Conservation (phyloP, 2,329 filamentous ascomycete genomes). For the Elsinoe necatrix region DNA sequence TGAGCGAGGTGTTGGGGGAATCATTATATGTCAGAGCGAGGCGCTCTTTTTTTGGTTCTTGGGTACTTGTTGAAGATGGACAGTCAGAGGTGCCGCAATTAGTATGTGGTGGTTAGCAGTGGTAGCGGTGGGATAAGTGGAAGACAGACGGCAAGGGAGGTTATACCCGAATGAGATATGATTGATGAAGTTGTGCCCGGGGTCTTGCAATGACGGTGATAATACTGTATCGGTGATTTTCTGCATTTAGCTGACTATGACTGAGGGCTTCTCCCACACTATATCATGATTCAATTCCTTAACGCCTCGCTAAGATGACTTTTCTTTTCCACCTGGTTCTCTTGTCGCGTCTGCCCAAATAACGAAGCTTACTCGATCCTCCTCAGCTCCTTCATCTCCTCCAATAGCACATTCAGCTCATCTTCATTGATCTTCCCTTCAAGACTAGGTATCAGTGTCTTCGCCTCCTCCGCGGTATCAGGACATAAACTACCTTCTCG, state of each 20-base stretch:
- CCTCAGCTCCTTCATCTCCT: conserved; percentile 79
- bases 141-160: background rate
- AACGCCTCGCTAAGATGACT: conserved; percentile 11
- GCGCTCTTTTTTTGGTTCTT: background rate
- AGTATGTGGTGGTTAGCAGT: background rate
- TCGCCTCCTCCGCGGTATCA: conserved; percentile 88
- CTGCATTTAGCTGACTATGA: background rate
- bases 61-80: background rate
- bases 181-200: background rate
- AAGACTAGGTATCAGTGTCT: conserved; percentile 85
- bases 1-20: conserved; percentile 4
- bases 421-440: conserved; percentile 85
- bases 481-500: conserved; percentile 76
- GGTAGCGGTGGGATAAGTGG: background rate
- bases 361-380: conserved; percentile 26
- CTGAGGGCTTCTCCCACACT: background rate
- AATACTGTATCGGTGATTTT: background rate
- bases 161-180: conserved; percentile 4
- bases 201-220: too few relatives aligned
- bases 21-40: background rate
- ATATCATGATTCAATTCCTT: background rate
- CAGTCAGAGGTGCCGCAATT: background rate
- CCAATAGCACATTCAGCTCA: conserved; percentile 75
- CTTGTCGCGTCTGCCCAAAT: background rate
- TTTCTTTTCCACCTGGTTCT: background rate